Conservation (phyloP, 352 stramenopile genomes). For the Phytophthora ohioensis region DNA sequence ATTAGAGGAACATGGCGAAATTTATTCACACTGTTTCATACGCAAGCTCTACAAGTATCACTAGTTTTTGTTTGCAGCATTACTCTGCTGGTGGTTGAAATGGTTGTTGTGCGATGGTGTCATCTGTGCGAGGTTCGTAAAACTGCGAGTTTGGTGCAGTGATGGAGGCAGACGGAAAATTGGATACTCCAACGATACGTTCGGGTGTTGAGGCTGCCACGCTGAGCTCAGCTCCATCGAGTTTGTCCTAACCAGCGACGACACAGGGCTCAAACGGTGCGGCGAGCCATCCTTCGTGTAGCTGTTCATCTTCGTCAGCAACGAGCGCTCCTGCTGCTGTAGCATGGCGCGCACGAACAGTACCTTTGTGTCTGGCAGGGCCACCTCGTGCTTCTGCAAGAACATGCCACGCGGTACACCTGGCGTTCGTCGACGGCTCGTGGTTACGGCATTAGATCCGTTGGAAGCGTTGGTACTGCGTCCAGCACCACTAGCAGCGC, state of each 20-base stretch:
- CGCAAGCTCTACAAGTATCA: neutral
- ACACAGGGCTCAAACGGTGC: slow-evolving; percentile 31
- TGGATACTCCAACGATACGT: slow-evolving; percentile 61
- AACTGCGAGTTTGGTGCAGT: slow-evolving; percentile 49
- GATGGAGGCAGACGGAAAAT: slow-evolving; percentile 70
- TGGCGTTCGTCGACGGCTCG: slow-evolving; percentile 43
- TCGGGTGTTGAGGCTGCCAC: slow-evolving; percentile 52
- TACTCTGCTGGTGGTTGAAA: slow-evolving; percentile 17
- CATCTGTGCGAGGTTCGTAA: slow-evolving; percentile 39
- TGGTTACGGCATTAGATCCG: slow-evolving; percentile 34
- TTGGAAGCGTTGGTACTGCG: slow-evolving; percentile 24
- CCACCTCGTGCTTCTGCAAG: slow-evolving; percentile 81
- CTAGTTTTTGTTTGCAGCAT: slow-evolving; percentile 16
- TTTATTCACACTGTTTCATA: slow-evolving; percentile 12
- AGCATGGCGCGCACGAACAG: slow-evolving; percentile 88
- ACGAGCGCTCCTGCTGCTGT: slow-evolving; percentile 83
- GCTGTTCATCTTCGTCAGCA: slow-evolving; percentile 73
- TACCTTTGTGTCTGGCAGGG: slow-evolving; percentile 76
- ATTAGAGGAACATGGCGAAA: slow-evolving; percentile 1
- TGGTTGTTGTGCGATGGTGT: slow-evolving; percentile 21
- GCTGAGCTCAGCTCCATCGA: slow-evolving; percentile 53
- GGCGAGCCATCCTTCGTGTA: slow-evolving; percentile 32
- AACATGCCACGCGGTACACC: slow-evolving; percentile 66
- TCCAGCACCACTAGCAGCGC: slow-evolving; percentile 35
- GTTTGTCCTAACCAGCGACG: slow-evolving; percentile 43